Conservation (phyloP, 768 basidiomycete species). For the Pulveroboletus sp. region DNA sequence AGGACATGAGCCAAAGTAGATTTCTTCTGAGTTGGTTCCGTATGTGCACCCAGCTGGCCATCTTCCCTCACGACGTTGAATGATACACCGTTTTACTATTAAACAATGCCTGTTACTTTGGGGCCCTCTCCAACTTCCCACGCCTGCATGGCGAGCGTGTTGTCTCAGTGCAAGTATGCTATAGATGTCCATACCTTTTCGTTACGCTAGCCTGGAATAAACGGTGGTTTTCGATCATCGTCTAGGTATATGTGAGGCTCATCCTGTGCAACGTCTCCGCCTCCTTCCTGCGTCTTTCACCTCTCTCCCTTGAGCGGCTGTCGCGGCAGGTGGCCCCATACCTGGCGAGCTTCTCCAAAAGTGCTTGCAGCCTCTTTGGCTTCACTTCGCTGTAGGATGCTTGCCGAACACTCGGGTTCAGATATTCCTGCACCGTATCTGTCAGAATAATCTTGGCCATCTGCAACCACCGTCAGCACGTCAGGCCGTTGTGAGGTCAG, state of each 20-base stretch:
- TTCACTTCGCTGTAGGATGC: constrained; percentile 61
- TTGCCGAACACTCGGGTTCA: constrained; percentile 66
- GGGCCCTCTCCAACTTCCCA: constrained; percentile 24
- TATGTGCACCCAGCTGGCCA: constrained; percentile 48
- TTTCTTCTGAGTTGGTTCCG: constrained; percentile 36
- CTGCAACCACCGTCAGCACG: constrained; percentile 32
- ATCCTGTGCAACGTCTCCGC: constrained; percentile 72
- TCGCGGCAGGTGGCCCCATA: constrained; percentile 64
- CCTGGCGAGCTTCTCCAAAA: constrained; percentile 76
- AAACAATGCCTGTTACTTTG: constrained; percentile 31
- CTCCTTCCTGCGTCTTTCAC: constrained; percentile 69
- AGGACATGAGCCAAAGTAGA: constrained; percentile 50
- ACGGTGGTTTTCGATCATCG: constrained; percentile 2
- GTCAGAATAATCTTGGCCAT: constrained; percentile 68
- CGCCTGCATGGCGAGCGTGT: constrained; percentile 8
- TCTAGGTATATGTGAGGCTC: constrained; percentile 16
- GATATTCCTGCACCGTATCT: constrained; percentile 73
- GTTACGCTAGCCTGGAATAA: constrained; percentile 5
- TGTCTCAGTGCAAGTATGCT: constrained; percentile 13
- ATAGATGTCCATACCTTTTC: constrained; percentile 17
- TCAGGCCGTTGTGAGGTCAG: neutral
- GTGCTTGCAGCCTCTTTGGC: constrained; percentile 63
- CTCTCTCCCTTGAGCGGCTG: constrained; percentile 52
- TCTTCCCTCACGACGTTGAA: constrained; percentile 57
- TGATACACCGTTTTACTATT: constrained; percentile 43